phyloP scores from a whole-genome alignment of 305 asterid species.

The Plantago coronopus region DNA sequence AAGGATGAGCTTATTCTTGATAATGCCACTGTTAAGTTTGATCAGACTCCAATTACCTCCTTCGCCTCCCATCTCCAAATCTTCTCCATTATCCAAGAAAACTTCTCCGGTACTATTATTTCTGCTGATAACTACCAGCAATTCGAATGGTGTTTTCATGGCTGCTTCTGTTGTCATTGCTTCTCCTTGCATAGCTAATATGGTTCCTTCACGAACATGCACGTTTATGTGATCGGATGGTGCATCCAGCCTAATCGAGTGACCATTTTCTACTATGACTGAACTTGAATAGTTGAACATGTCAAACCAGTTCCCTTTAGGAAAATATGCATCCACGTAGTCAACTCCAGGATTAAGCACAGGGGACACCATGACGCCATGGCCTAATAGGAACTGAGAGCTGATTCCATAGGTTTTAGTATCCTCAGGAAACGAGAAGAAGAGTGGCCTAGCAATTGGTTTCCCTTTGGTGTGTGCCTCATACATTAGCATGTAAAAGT shows the following conservation, averaged over 20 bases:
- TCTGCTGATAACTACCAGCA: constrained; percentile 44
- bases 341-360: constrained; percentile 49
- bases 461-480: constrained; percentile 64
- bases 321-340: constrained; percentile 64
- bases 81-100: constrained; percentile 61
- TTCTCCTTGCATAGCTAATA: constrained; percentile 66
- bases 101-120: constrained; percentile 49
- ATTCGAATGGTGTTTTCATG: constrained; percentile 47
- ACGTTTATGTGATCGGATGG: constrained; percentile 62
- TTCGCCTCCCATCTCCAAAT: constrained; percentile 37
- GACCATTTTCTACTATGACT: constrained; percentile 35
- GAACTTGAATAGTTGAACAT: constrained; percentile 54
- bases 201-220: constrained; percentile 56
- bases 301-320: constrained; percentile 76
- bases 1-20: constrained; percentile 29
- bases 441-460: constrained; percentile 74
- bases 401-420: constrained; percentile 47
- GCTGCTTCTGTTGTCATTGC: constrained; percentile 70
- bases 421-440: constrained; percentile 78
- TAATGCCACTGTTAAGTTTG: constrained; percentile 29
- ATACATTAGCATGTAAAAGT: constrained; percentile 68
- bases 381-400: constrained; percentile 73
- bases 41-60: constrained; percentile 49
- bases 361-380: constrained; percentile 68
- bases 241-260: constrained; percentile 48